Conservation (phyloP, 257 asterid species). For the Fraxinus anomala region DNA sequence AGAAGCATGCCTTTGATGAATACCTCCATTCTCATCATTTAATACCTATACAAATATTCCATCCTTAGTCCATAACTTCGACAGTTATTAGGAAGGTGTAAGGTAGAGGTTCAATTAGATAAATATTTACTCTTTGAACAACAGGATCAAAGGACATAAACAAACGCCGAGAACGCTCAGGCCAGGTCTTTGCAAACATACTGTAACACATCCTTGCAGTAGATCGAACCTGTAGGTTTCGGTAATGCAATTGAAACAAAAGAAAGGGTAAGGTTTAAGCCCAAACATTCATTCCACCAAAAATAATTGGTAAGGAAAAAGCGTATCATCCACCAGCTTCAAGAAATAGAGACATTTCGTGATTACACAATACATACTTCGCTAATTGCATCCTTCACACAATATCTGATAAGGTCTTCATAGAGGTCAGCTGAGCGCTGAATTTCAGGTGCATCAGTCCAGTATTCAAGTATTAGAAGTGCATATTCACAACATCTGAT, state of each 20-base stretch:
- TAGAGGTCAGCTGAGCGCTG: conserved; percentile 92
- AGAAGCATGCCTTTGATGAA: conserved; percentile 91
- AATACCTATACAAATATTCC: conserved; percentile 56
- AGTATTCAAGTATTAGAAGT: conserved; percentile 83
- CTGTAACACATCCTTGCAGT: conserved; percentile 92
- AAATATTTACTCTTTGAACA: conserved; percentile 79
- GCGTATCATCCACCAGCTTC: not conserved
- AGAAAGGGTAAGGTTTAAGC: not conserved
- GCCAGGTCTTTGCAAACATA: conserved; percentile 98
- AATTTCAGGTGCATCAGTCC: conserved; percentile 99
- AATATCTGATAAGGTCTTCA: conserved; percentile 90
- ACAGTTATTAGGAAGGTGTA: conserved; percentile 16
- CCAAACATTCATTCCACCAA: not conserved
- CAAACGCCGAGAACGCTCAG: conserved; percentile 92
- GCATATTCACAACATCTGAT: conserved; percentile 97
- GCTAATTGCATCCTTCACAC: conserved; percentile 97
- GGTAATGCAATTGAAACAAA: conserved; percentile 8
- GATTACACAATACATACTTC: conserved; percentile 57
- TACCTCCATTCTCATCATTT: conserved; percentile 95
- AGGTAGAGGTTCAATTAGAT: conserved; percentile 12
- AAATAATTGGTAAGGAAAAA: not conserved
- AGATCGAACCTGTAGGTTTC: conserved; percentile 75
- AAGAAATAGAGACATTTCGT: conserved; percentile 1
- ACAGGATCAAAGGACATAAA: conserved; percentile 86
- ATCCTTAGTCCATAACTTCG: conserved; percentile 28